These are phyloP conservation scores for Eucalyptus guilfoylei DNA, from an alignment of 345 rosid species.

Conservation along the genomic window DNA sequence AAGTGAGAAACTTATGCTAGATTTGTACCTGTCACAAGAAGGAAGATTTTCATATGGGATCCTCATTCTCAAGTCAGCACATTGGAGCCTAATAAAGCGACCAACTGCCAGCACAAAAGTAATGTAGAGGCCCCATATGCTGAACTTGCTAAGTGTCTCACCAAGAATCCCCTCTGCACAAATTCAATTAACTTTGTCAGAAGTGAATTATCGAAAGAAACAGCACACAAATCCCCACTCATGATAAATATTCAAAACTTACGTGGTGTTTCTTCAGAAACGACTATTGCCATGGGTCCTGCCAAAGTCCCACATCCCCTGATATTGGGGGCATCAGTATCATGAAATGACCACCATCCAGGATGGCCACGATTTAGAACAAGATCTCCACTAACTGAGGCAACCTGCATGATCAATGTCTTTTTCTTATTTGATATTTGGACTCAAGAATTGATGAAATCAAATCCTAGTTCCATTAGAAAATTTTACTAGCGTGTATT, in stretches of 20 bases:
- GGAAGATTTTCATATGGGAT: conserved; percentile 44
- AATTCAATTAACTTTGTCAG: neutral
- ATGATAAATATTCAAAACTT: neutral
- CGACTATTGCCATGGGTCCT: conserved; percentile 33
- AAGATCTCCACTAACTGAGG: conserved; percentile 23
- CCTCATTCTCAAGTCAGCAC: conserved; percentile 37
- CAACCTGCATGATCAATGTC: conserved; percentile 10
- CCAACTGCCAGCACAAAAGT: conserved; percentile 44
- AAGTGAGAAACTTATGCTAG: neutral
- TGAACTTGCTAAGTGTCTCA: conserved; percentile 43
- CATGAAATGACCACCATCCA: conserved; percentile 44
- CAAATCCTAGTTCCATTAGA: neutral
- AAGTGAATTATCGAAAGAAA: neutral
- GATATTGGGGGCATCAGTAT: neutral
- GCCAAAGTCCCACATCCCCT: conserved; percentile 14
- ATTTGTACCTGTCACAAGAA: conserved; percentile 28
- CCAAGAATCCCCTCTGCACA: conserved; percentile 40
- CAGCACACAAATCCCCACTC: neutral
- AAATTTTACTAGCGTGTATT: neutral
- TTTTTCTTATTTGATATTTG: neutral
- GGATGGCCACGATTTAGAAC: conserved; percentile 24
- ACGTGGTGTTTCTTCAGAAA: conserved; percentile 42
- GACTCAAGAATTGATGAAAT: neutral
- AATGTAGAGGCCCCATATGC: conserved; percentile 42
- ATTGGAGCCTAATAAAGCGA: conserved; percentile 31